A percentile compares a stretch with the other conserved stretches of the same genome.
Conservation (phyloP, 306 rosid genomes). For the Glycine soja region DNA sequence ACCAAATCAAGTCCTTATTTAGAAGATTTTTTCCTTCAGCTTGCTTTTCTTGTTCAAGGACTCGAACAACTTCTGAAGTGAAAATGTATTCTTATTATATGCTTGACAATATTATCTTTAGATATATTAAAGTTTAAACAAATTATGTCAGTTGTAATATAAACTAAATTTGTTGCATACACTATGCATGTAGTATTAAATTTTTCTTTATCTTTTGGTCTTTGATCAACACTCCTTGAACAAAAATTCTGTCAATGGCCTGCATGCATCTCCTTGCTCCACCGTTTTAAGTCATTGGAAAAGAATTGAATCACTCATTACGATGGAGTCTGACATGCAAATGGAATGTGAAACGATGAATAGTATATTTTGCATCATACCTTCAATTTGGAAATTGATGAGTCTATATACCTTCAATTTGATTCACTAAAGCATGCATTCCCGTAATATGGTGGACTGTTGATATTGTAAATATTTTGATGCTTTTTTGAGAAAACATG, state of each 20-base stretch:
- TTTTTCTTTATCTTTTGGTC: too few species aligned
- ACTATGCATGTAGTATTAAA: too few species aligned
- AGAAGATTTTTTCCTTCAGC: neutral
- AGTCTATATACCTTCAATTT: neutral
- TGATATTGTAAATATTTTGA: neutral
- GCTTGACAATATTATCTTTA: neutral
- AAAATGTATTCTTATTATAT: neutral
- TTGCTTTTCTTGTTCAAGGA: neutral
- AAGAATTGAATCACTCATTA: neutral
- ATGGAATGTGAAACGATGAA: neutral
- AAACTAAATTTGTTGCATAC: too few species aligned
- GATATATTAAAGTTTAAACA: neutral
- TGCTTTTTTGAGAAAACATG: neutral
- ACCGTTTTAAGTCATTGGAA: too few species aligned
- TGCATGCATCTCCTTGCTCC: neutral
- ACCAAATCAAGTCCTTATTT: neutral
- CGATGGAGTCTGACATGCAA: neutral
- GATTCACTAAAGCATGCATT: neutral
- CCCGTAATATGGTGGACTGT: neutral
- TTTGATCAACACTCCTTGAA: too few species aligned
- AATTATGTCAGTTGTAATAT: too few species aligned
- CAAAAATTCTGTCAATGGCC: neutral
- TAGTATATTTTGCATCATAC: too few species aligned
- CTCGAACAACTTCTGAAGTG: neutral
- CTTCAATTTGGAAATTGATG: neutral